Evolutionary conservation across 208 protist genomes (phyloP).

Genomic region (Wallacemonas sp.): DNA sequence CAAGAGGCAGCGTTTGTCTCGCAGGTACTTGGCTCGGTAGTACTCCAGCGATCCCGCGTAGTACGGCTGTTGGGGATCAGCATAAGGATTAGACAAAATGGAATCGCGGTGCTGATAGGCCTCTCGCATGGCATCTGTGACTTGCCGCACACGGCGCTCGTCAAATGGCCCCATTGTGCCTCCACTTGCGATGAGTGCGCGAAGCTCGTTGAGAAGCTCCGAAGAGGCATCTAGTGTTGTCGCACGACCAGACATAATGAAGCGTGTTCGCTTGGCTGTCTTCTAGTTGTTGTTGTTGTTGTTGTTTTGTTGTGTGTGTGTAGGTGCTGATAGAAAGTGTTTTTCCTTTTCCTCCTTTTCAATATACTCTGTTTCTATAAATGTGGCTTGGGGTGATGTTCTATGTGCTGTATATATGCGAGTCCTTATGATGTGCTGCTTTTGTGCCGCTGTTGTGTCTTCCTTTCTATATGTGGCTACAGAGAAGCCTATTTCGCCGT

Average conservation of each 20-base stretch:
- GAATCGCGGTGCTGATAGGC: slow-evolving; percentile 53
- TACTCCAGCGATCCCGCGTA: slow-evolving; percentile 75
- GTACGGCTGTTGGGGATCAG: slow-evolving; percentile 66
- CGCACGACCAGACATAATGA: slow-evolving; percentile 22
- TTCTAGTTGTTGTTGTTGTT: background rate
- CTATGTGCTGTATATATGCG: too few relatives aligned
- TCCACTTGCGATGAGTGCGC: slow-evolving; percentile 72
- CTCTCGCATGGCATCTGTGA: slow-evolving; percentile 59
- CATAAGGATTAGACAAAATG: slow-evolving; percentile 71
- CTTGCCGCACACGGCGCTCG: slow-evolving; percentile 63
- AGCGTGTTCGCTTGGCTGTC: too few relatives aligned
- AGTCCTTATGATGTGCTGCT: too few relatives aligned
- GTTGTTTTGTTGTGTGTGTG: background rate
- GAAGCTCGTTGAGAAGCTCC: slow-evolving; percentile 82
- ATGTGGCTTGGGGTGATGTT: too few relatives aligned
- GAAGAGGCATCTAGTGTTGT: slow-evolving; percentile 53
- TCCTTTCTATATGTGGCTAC: too few relatives aligned
- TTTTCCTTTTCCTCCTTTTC: too few relatives aligned
- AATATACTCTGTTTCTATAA: too few relatives aligned
- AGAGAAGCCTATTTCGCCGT: too few relatives aligned
- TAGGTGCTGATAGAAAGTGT: too few relatives aligned
- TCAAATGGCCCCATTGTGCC: slow-evolving; percentile 58
- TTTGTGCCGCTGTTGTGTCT: too few relatives aligned
- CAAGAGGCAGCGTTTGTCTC: slow-evolving; percentile 80
- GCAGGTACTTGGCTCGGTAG: slow-evolving; percentile 71